These are phyloP conservation scores for Uronychia binucleata DNA, from an alignment of 73 alveolate genomes.

Conservation along the genomic window DNA sequence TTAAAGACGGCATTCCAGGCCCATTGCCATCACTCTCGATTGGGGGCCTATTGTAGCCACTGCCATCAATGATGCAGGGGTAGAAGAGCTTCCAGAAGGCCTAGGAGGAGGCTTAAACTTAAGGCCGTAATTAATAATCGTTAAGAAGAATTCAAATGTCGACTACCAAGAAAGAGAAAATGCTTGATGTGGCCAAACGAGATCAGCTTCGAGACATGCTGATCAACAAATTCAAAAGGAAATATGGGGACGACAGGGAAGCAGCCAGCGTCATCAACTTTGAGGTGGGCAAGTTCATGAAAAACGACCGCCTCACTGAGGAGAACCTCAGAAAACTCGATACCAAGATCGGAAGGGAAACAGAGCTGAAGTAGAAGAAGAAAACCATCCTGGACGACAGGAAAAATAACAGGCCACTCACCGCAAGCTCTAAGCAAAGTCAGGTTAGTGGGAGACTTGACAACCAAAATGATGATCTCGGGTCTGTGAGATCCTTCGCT, in stretches of 20 bases:
- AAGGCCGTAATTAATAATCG: neutral
- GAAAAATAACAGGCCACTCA: neutral
- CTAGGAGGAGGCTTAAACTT: neutral
- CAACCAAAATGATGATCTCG: conserved; percentile 29
- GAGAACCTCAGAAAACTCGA: conserved; percentile 85
- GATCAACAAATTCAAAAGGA: conserved; percentile 76
- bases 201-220: conserved; percentile 84
- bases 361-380: conserved; percentile 48
- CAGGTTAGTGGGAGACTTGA: neutral
- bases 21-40: no score
- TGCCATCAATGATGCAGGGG: neutral
- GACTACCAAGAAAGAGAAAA: conserved; percentile 60
- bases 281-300: conserved; percentile 84
- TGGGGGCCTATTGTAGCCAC: no score
- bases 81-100: neutral
- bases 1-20: no score
- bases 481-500: conserved; percentile 49
- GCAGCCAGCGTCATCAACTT: conserved; percentile 64
- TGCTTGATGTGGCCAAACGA: conserved; percentile 83
- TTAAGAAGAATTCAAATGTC: neutral
- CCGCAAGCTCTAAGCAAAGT: conserved; percentile 6
- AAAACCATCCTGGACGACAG: conserved; percentile 42
- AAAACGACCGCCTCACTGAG: conserved; percentile 84
- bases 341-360: conserved; percentile 59
- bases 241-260: conserved; percentile 69